Base-by-base conservation (phyloP, 352 stramenopile genomes). In the Pythium sukuiense region DNA sequence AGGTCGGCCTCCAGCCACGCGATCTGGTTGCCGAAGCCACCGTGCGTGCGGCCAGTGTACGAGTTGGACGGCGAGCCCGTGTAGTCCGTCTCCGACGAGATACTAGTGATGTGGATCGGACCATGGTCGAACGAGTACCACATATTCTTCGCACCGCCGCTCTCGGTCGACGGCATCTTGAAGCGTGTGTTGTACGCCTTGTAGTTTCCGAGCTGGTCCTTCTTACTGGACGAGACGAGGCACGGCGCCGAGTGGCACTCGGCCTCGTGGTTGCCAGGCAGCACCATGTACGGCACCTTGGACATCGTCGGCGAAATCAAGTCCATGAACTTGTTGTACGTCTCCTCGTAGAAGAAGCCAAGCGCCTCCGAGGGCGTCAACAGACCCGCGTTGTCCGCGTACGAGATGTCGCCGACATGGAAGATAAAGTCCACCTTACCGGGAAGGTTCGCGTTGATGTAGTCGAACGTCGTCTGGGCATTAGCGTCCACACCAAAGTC, bases 71-170 rank as follows among this genome's bases (percentile, higher is more conserved):
- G 56, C 4, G 61, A 56, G 35, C 37, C 52, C 12, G 26, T 63
- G 59, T 84, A 89, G 61, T 92, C 78, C 1, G 82, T 94, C 70
- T 97, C 89, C 1, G 79, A 80, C 37, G 85, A 92, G n/a, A 98
- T 79, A 12, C 82, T 79, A 4, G 88, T 90, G 58, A 96, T 90
- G 69, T 97, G 89, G 20, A 96, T 71, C 26, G 77, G 71, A 0
- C 86, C 88, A 58, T 96, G 74, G 55, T 96, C 80, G 59, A 95
- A 98, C 33, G 86, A 95, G 64, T 97, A 88, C 85, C 86, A 96
- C 85, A 96, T 97, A 67, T 93, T 93, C 55, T 83, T 62, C 30
- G 70, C 58, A 0, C 82, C 80, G 0, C 70, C 64, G 45, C 70
- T 84, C 66, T 96, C 87, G 2, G 56, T 46, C 11, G 79, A 90